Base-by-base conservation (phyloP, 2,329 filamentous ascomycete genomes). In the Emydomyces testavorans region DNA sequence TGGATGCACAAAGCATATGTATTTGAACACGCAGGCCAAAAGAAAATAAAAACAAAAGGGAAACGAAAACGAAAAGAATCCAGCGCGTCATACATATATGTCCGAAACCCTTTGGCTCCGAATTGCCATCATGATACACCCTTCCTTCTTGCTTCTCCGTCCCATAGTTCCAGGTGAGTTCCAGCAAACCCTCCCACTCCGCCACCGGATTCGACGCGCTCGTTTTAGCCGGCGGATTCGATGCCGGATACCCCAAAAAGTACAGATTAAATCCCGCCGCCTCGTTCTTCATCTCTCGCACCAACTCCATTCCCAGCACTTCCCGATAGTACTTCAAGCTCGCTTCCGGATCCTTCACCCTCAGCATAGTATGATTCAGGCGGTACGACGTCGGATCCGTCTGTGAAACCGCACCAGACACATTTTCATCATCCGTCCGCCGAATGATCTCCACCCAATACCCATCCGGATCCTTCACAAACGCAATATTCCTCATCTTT, bases 61-160 rank as follows among this genome's bases (percentile, higher is more conserved):
- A n/a, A n/a, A 15, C 16, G 4, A 43, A 15, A 5, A 36, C 38
- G 24, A 8, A 26, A 28, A 13, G 18, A 32, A 44, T 29, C 11
- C 7, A 15, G 3, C n/a, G n/a, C n/a, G 41, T 72, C 78, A 70
- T 66, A 83, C 87, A 93, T 52, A 95, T 88, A 61, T 95, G 89
- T 0, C 90, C 89, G 56, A 95, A 96, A 0, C 92, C 92, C 65
- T 95, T 88, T 0, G 90, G 90, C 64, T 94, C 74, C 35, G 81
- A 74, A 65, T 98, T 98, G 31, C 92, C 92, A 58, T 94, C 82
- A 67, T 98, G 90, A 64, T 98, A 98, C 62, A 94, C 92, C 54
- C 71, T 71, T 49, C 80, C 77, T 53, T 96, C 84, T 51, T 71
- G 60, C 62, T 90, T 92, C 70, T 96, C 90, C 0, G 70, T 73